Evolutionary conservation across 371 early-diverging fungal genomes (phyloP), one percentile per base, ranked within the genome.

Genomic region (Mortierella sp.): DNA sequence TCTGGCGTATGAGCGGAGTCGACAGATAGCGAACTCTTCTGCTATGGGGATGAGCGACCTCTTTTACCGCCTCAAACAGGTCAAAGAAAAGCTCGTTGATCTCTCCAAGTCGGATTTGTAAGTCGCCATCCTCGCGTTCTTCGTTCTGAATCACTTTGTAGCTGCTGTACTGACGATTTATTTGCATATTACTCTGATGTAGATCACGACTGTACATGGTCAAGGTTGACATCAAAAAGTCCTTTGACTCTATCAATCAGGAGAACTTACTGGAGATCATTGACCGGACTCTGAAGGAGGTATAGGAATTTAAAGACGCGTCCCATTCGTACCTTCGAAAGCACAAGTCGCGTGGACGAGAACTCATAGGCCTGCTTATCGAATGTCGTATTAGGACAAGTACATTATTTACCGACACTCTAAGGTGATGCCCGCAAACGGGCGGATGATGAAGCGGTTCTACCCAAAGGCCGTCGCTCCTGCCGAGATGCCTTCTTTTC

Each of bases 171-270:
- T 28, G 6, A 46, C 11, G 21, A 21, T 44, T n/a, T n/a, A 13
- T 2, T 14, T 11, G n/a, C 0, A 51, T 2, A 28, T 61, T 24
- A 51, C 16, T 8, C 26, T 51, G 48, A 24, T 31, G 31, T 69
- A 77, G 76, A 31, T 71, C 78, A 21, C 71, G 73, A 57, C 77
- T 96, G 16, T 98, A 93, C 71, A 93, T 97, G 87, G 95, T 93
- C 72, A 98, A 98, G 78, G 90, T 96, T 19, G 98, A 98, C 81
- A 92, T 97, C 43, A 86, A 87, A 40, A 87, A 86, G 46, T 94
- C 95, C 34, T 98, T 94, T 86, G 98, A 98, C 76, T 91, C 93
- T 5, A 95, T 98, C 69, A 89, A 94, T 21, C 96, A 95, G 76
- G 86, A 81, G 21, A 89, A 89, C 73, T 82, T 98, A 13, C 57